Percentiles rank a stretch among this genome's conserved stretches.
These are phyloP conservation scores for Pythium periplocum DNA, from an alignment of 352 stramenopile genomes.

Conservation along the genomic window DNA sequence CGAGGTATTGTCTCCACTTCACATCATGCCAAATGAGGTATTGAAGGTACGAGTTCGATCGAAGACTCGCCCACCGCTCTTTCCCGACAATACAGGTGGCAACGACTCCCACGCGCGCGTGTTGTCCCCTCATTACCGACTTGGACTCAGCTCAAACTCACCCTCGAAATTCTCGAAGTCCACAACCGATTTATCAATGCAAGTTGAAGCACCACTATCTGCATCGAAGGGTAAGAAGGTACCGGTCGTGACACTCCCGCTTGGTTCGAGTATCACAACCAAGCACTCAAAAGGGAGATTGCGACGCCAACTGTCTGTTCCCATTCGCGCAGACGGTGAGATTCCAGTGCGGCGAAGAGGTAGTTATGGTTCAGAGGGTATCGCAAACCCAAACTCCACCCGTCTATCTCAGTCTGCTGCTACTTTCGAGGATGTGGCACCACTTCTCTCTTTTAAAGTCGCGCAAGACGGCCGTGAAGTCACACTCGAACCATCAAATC, in stretches of 20 bases:
- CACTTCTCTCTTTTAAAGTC: constrained; percentile 4
- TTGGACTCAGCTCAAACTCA: neutral
- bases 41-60: constrained; percentile 61
- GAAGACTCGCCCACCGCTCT: constrained; percentile 26
- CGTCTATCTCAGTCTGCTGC: neutral
- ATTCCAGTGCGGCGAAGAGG: constrained; percentile 9
- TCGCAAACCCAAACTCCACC: no score
- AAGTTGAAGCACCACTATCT: constrained; percentile 7
- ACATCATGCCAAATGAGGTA: constrained; percentile 69
- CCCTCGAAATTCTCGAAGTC: constrained; percentile 4
- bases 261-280: constrained; percentile 5
- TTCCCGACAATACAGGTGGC: constrained; percentile 7
- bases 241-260: constrained; percentile 6
- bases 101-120: constrained; percentile 4
- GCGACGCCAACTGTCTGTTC: constrained; percentile 24
- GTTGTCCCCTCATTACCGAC: constrained; percentile 11
- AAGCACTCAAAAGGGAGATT: constrained; percentile 17
- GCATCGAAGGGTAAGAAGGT: constrained; percentile 9
- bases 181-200: neutral
- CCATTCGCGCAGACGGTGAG: constrained; percentile 7
- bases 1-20: constrained; percentile 64
- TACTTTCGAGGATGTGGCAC: constrained; percentile 14
- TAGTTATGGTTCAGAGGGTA: constrained; percentile 12
- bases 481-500: no score
- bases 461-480: no score